Evolutionary conservation across 2,329 filamentous ascomycete genomes (phyloP), one percentile per base, ranked within the genome.

Genomic region (Taxawa tesnikishii): DNA sequence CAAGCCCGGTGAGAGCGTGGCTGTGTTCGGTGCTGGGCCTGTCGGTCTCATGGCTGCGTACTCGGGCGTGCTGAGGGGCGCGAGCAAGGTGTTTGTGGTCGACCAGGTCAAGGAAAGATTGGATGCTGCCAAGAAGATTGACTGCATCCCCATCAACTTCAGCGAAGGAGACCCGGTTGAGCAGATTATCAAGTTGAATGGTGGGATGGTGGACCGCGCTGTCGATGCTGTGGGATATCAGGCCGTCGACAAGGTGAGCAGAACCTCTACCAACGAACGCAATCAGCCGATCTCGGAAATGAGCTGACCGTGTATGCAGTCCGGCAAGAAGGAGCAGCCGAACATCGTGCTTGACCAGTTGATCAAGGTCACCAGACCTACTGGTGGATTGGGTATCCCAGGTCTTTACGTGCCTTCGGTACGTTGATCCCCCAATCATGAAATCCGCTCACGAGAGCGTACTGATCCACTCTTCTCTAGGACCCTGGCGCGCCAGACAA

Each of bases 161-260:
- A 67, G 58, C 14, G 66, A 72, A 38, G 62, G 64, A 4, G 71
- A 78, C 42, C 68, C 62, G 5, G 69, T 76, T 1, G 63, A 74
- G 21, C 62, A 73, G 45, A 79, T 79, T 31, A 69, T 77, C 28
- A 55, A 67, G 35, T 45, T 59, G 10, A 75, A 77, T 31, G 70
- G 65, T 1, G 32, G 37, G 29, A 70, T 71, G 68, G 73, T 79
- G 2, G 73, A 79, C 41, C 59, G 75, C 5, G 68, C 70, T 1
- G 69, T 79, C 0, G 75, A 79, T 51, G 70, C 71, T 8, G 75
- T 80, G 0, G 75, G 74, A 0, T 79, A 78, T 45, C 73, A 79
- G 43, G 75, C 74, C 8, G 67, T 73, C 2, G 60, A 61, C 24
- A 57, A 62, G 9, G 63, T n/a, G n/a, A n/a, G n/a, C n/a, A n/a